These are phyloP conservation scores for Venturiaceae sp. DNA, from an alignment of 2,329 filamentous ascomycete species.

Conservation along the genomic window DNA sequence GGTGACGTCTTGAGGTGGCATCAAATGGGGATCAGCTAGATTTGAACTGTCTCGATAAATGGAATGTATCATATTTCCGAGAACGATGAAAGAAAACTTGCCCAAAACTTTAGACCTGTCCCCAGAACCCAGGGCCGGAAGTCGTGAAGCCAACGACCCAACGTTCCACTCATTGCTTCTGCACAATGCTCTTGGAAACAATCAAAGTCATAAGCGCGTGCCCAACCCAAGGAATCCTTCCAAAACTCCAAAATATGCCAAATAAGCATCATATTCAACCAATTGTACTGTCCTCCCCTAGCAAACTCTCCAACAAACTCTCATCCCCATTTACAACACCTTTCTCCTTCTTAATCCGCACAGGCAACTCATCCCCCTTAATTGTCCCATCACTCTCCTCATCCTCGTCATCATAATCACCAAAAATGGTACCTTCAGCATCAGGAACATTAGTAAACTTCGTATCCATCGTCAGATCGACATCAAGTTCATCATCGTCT, in stretches of 20 bases:
- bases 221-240: too few relatives aligned
- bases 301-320: conserved; percentile 6
- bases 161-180: too few relatives aligned
- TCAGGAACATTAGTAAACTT: conserved; percentile 19
- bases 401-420: conserved; percentile 13
- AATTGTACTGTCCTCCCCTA: neutral
- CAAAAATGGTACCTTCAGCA: conserved; percentile 21
- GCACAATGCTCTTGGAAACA: too few relatives aligned
- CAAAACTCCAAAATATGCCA: neutral
- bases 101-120: too few relatives aligned
- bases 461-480: conserved; percentile 3
- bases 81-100: too few relatives aligned
- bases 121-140: too few relatives aligned
- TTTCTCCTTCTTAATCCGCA: neutral
- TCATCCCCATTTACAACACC: neutral
- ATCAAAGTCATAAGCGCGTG: too few relatives aligned
- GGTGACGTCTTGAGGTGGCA: too few relatives aligned
- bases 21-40: too few relatives aligned
- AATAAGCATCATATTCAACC: neutral
- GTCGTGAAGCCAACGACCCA: too few relatives aligned
- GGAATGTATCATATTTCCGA: too few relatives aligned
- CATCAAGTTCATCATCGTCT: conserved; percentile 4
- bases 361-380: neutral
- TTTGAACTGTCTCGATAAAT: too few relatives aligned
- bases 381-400: conserved; percentile 13